Base-by-base conservation (phyloP, 1,284 basidiomycete species). In the Microbotryum intermedium region DNA sequence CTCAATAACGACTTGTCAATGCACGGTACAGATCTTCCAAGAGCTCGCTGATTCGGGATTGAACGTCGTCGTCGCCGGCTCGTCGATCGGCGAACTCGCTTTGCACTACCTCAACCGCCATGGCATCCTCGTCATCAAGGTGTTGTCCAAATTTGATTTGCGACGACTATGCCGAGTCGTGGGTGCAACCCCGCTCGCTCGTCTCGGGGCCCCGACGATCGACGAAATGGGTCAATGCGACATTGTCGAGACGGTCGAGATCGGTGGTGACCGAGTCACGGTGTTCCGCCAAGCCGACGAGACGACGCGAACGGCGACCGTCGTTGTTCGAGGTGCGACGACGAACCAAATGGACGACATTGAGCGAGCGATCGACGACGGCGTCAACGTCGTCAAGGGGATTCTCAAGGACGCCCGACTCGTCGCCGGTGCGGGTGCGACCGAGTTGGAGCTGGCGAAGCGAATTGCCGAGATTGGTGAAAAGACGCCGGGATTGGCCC, bases 131-230 rank as follows among this genome's bases (percentile, higher is more conserved):
- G 91, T 97, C 69, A 83, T 98, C 78, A 97, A 97, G 77, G 89
- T 98, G 39, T 82, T 95, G 61, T 97, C 91, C 74, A 99, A 99
- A 76, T 99, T 99, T 76, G 94, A 99, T 68, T 83, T 99, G 21
- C 86, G 93, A 52, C 82, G 95, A 4, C 79, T 97, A 39, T 95
- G 91, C 76, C 87, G 93, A 61, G 91, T 99, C 69, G 88, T 94
- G 62, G 90, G 91, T 63, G 95, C 95, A 11, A 97, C 92, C 1
- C 93, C 95, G 5, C 84, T 99, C 53, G 94, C 95, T 6, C 86
- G 95, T 50, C 81, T 98, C 61, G 95, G 95, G 59, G 90, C 93
- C 0, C 94, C 95, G 3, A 94, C 90, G 21, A 83, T 92, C 0
- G 95, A 99, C 76, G 95, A 99, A 78, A 91, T 90, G 7, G 95